Percentiles rank a stretch among this genome's conserved stretches.
Evolutionary conservation across 2,329 filamentous ascomycete genomes (phyloP).

Genomic region (Penicillium sp.): DNA sequence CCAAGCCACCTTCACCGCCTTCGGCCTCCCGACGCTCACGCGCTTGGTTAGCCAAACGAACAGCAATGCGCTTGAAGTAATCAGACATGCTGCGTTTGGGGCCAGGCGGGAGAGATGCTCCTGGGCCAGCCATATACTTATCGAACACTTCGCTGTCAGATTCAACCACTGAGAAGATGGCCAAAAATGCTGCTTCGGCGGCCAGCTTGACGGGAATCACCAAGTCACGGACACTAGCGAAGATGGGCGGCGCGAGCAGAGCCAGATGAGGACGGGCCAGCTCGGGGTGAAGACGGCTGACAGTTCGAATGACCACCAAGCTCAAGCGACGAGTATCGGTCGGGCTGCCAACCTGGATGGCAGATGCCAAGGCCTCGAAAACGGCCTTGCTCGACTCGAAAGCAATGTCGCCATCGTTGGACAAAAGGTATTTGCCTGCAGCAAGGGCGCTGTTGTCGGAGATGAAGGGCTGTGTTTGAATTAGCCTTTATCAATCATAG

Average conservation of each 20-base stretch:
- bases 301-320: constrained; percentile 82
- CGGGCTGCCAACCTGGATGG: constrained; percentile 74
- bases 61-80: constrained; percentile 91
- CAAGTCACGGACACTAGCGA: constrained; percentile 82
- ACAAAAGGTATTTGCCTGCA: constrained; percentile 83
- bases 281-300: constrained; percentile 75
- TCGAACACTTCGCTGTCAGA: constrained; percentile 85
- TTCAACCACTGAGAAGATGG: constrained; percentile 85
- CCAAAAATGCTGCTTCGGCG: constrained; percentile 89
- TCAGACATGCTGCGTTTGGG: constrained; percentile 89
- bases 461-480: constrained; percentile 64
- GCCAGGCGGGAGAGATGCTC: constrained; percentile 64
- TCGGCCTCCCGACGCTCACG: constrained; percentile 88
- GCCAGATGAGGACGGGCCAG: constrained; percentile 77
- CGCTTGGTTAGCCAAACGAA: constrained; percentile 80
- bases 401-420: constrained; percentile 55
- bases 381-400: constrained; percentile 78
- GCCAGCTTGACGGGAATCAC: constrained; percentile 95
- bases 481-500: constrained; percentile 16
- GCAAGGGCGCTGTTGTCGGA: constrained; percentile 86
- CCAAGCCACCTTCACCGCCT: constrained; percentile 80
- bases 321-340: constrained; percentile 81
- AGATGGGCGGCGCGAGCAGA: constrained; percentile 77
- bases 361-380: constrained; percentile 72
- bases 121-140: constrained; percentile 74